Base-by-base conservation (phyloP, 2,329 filamentous ascomycete species). In the Podosphaera aphanis region DNA sequence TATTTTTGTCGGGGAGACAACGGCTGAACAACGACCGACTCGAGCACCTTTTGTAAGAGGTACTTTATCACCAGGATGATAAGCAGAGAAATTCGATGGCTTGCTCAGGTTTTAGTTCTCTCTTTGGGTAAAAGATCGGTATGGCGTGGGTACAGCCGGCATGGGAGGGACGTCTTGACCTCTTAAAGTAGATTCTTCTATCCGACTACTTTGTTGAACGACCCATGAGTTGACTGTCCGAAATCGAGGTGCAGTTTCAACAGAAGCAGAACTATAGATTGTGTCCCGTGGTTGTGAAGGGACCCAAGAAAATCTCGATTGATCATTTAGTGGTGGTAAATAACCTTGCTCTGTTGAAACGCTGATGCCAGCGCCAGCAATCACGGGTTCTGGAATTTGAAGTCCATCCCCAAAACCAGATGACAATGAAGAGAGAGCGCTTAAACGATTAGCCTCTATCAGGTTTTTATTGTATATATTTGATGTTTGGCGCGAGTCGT, bases 401-500 rank as follows among this genome's bases (percentile, higher is more conserved):
- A 75, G 70, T 20, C 67, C 71, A 52, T 78, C 73, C 16, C 74
- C 74, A 49, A 77, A 77, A 5, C 73, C 74, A 0, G 74, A 78
- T 0, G 74, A 77, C 3, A 78, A 61, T 0, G 73, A 77, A 0
- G 74, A 77, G 27, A 74, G 53, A 42, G 68, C 66, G 38, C 56
- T 58, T 42, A 59, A 44, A 29, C 51, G 54, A 42, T 54, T 53
- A 5, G 48, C 33, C 27, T 55, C 50, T 46, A 49, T 48, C n/a
- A 13, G 35, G 35, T 2, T 38, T 16, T 11, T 16, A 23, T 56
- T 49, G 29, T 53, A 54, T 11, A 49, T 47, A 47, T 53, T 50
- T 29, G 50, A 45, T 6, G 52, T 53, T 39, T 53, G 49, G 7
- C 46, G 46, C 19, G 53, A 49, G 21, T 43, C 35, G 21, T 35